phyloP scores from a whole-genome alignment of 2,329 filamentous ascomycete species.

The Hypoxylon sp. region DNA sequence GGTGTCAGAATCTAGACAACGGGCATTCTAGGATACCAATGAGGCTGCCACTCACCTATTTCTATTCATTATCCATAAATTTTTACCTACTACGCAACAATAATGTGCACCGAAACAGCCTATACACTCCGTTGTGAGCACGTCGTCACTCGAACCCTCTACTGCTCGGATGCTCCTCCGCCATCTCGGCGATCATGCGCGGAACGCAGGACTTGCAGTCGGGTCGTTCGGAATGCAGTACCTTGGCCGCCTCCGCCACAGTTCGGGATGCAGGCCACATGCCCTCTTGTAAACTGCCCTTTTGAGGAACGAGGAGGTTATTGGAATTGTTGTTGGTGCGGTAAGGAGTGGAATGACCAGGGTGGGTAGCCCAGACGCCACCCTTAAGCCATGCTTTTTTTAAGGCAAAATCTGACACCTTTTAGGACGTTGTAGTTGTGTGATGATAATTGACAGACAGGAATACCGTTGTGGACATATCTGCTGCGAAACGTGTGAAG shows the following conservation, averaged over 20 bases:
- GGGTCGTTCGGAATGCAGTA: slow-evolving; percentile 60
- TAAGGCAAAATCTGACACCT: slow-evolving; percentile 34
- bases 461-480: slow-evolving; percentile 68
- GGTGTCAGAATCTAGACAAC: background rate
- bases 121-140: slow-evolving; percentile 68
- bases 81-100: slow-evolving; percentile 19
- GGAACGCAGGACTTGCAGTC: slow-evolving; percentile 59
- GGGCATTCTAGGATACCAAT: background rate
- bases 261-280: slow-evolving; percentile 59
- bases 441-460: slow-evolving; percentile 67
- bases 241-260: slow-evolving; percentile 65
- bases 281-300: slow-evolving; percentile 64
- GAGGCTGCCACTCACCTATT: background rate
- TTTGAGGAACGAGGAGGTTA: slow-evolving; percentile 64
- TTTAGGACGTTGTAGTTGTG: slow-evolving; percentile 63
- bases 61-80: background rate
- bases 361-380: slow-evolving; percentile 45
- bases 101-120: slow-evolving; percentile 66
- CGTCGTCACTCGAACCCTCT: slow-evolving; percentile 61
- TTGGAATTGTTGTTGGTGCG: slow-evolving; percentile 72
- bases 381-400: background rate
- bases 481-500: slow-evolving; percentile 66
- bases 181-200: slow-evolving; percentile 47
- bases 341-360: slow-evolving; percentile 65
- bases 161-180: slow-evolving; percentile 61